Base-by-base conservation (phyloP, 2,329 filamentous ascomycete species). In the Ophidiomyces ophidiicola region DNA sequence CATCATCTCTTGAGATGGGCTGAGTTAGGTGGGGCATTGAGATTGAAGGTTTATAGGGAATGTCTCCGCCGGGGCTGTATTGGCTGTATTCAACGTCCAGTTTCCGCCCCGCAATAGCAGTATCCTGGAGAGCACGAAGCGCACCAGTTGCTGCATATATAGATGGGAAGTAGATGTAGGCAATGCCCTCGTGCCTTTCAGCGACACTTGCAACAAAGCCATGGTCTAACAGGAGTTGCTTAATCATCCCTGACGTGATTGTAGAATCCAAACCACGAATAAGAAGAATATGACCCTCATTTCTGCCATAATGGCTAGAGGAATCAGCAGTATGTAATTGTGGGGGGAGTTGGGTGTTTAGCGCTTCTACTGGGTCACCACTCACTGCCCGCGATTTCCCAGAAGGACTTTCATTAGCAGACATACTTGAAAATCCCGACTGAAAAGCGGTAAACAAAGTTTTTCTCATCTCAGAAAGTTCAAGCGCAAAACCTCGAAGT, bases 201-300 rank as follows among this genome's bases (percentile, higher is more conserved):
- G 58, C 55, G 11, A 62, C 58, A 11, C 53, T 45, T 15, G 57
- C 57, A 18, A 59, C 41, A 32, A 61, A 63, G 0, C 59, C 58
- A 36, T 57, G 54, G 2, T 57, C 54, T 26, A 53, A 50, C 43
- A 64, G 60, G 6, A 61, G 56, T 41, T 59, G 52, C 39, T 47
- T 46, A 14, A 64, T 53, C 35, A 53, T 56, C 31, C 48, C 50
- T 35, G 58, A 55, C 15, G 53, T 58, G 12, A 60, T 60, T n/a
- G 53, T 51, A 39, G 53, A 57, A 6, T 58, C 57, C n/a, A 64
- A 46, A 40, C 63, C 63, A 3, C 61, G 59, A 35, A 64, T 54
- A 38, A 64, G 63, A 19, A 64, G 46, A 6, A 48, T 52, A 23
- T 46, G 50, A 8, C n/a, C n/a, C n/a, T n/a, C n/a, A n/a, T n/a